phyloP scores from a whole-genome alignment of 352 stramenopile genomes.

The Phytophthora meadii region DNA sequence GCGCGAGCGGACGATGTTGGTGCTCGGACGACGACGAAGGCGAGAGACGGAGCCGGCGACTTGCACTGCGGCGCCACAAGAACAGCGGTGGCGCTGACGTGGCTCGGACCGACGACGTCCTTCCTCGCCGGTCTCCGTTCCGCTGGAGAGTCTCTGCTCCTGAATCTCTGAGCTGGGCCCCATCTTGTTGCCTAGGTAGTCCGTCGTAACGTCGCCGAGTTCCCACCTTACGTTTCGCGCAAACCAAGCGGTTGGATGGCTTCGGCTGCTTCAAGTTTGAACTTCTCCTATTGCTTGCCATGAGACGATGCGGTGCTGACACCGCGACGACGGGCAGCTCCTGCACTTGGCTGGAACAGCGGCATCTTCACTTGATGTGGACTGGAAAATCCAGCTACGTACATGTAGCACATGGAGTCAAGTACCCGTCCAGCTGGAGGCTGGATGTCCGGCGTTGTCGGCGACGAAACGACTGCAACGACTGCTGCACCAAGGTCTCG shows the following conservation, averaged over 20 bases:
- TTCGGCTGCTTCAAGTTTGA: slow-evolving; percentile 25
- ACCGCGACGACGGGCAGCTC: neutral
- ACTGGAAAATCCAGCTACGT: slow-evolving; percentile 22
- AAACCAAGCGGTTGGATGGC: slow-evolving; percentile 26
- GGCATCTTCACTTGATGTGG: neutral
- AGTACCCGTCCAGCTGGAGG: slow-evolving; percentile 16
- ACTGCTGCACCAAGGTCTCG: neutral
- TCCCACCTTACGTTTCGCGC: slow-evolving; percentile 7
- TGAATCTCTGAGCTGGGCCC: slow-evolving; percentile 19
- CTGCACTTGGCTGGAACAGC: neutral
- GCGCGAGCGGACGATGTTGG: slow-evolving; percentile 15
- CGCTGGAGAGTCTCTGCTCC: slow-evolving; percentile 11
- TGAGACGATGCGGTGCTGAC: slow-evolving; percentile 25
- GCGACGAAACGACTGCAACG: slow-evolving; percentile 25
- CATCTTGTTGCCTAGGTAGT: slow-evolving; percentile 27
- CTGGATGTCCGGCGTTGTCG: neutral
- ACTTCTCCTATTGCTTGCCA: slow-evolving; percentile 8
- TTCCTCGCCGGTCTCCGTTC: slow-evolving; percentile 13
- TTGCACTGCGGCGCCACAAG: slow-evolving; percentile 24
- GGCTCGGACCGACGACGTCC: slow-evolving; percentile 8
- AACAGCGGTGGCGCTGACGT: slow-evolving; percentile 18
- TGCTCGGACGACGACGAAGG: slow-evolving; percentile 10
- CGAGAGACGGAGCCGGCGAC: slow-evolving; percentile 27
- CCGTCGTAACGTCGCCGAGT: slow-evolving; percentile 6
- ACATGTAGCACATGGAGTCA: slow-evolving; percentile 1